Evolutionary conservation across 805 yeast genomes (phyloP).

Genomic region (Wickerhamomyces bovis): DNA sequence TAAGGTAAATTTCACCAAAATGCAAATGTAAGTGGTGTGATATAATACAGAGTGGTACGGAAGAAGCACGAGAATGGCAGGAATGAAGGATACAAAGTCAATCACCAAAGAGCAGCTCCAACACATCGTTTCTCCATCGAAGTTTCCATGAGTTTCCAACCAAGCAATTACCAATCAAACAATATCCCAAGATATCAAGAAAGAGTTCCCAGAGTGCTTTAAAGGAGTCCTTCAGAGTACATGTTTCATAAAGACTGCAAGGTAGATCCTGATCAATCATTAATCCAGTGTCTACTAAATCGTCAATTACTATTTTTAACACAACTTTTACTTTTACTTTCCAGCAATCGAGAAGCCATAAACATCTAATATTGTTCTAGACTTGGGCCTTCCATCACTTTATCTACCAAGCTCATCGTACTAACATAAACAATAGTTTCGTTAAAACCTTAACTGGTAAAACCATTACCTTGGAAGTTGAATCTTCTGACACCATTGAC

Average conservation of each 20-base stretch:
- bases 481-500: conserved; percentile 98
- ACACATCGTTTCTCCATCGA: neutral
- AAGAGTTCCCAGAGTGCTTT: neutral
- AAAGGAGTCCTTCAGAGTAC: neutral
- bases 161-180: neutral
- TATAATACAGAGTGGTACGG: neutral
- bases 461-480: conserved; percentile 98
- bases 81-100: neutral
- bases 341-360: neutral
- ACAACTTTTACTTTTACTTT: too few relatives aligned
- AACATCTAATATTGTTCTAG: too few relatives aligned
- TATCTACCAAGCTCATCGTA: neutral
- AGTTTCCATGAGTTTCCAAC: neutral
- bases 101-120: neutral
- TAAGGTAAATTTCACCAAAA: conserved; percentile 26
- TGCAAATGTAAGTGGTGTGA: conserved; percentile 38
- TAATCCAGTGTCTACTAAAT: too few relatives aligned
- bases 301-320: too few relatives aligned
- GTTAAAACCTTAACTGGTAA: conserved; percentile 85
- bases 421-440: conserved; percentile 38
- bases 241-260: neutral
- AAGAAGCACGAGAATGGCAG: conserved; percentile 1
- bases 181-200: too few relatives aligned
- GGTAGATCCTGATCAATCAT: too few relatives aligned
- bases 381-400: neutral